Evolutionary conservation across 345 rosid species (phyloP).

Genomic region (Rhizophora apiculata): DNA sequence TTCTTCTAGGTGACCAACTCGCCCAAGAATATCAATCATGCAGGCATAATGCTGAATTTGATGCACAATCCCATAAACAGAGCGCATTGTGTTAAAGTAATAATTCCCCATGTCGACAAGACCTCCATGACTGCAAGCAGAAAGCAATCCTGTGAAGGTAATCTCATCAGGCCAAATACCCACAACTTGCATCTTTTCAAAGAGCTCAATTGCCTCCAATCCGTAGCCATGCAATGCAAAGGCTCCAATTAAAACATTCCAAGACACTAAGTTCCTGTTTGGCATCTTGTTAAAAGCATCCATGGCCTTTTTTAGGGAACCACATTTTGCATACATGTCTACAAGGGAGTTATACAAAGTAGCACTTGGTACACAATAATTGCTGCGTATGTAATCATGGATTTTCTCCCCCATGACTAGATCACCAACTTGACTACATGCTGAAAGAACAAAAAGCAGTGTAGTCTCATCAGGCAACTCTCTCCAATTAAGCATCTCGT

Average conservation of each 20-base stretch:
- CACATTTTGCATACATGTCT: slow-evolving; percentile 53
- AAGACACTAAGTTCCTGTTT: slow-evolving; percentile 49
- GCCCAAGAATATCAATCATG: slow-evolving; percentile 50
- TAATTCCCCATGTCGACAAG: slow-evolving; percentile 41
- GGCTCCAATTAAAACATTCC: slow-evolving; percentile 43
- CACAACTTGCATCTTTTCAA: slow-evolving; percentile 40
- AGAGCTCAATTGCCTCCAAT: slow-evolving; percentile 41
- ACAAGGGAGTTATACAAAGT: slow-evolving; percentile 40
- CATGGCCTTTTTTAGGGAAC: slow-evolving; percentile 36
- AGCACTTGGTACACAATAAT: slow-evolving; percentile 25
- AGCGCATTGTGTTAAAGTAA: slow-evolving; percentile 41
- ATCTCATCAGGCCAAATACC: slow-evolving; percentile 37
- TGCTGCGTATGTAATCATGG: slow-evolving; percentile 23
- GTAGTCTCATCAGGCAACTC: slow-evolving; percentile 19
- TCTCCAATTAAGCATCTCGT: slow-evolving; percentile 7
- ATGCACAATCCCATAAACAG: no score
- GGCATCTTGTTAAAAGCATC: slow-evolving; percentile 33
- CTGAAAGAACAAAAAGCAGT: slow-evolving; percentile 32
- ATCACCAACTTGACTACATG: slow-evolving; percentile 37
- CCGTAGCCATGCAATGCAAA: slow-evolving; percentile 33
- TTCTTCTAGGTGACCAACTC: slow-evolving; percentile 47
- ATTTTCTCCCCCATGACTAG: slow-evolving; percentile 40
- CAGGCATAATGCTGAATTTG: slow-evolving; percentile 29
- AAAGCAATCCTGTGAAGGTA: slow-evolving; percentile 44
- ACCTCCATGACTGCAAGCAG: slow-evolving; percentile 57